Evolutionary conservation across 805 yeast genomes (phyloP).

Genomic region (Ogataea naganishii): DNA sequence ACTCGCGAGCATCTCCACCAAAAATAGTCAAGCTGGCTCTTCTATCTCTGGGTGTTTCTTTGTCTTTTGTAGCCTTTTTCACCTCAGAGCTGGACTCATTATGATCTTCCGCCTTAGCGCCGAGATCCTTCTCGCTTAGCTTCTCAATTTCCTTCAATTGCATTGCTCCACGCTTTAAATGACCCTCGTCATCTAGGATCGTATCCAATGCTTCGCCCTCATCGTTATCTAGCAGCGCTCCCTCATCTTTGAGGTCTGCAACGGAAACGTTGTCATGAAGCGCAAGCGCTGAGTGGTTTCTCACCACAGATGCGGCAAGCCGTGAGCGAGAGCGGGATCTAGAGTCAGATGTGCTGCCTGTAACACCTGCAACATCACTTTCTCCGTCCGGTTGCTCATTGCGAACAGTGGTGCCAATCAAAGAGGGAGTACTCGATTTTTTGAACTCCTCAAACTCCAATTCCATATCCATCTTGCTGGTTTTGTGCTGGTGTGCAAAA

Average conservation of each 20-base stretch:
- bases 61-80: slow-evolving; percentile 3
- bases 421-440: slow-evolving; percentile 36
- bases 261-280: slow-evolving; percentile 17
- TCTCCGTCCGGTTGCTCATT: slow-evolving; percentile 11
- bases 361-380: slow-evolving; percentile 5
- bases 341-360: slow-evolving; percentile 2
- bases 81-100: slow-evolving; percentile 1
- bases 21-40: slow-evolving; percentile 9
- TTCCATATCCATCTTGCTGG: slow-evolving; percentile 43
- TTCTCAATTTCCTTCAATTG: slow-evolving; percentile 15
- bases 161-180: slow-evolving; percentile 38
- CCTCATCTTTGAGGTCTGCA: slow-evolving; percentile 30
- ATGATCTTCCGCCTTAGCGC: neutral
- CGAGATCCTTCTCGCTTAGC: neutral
- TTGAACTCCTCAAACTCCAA: slow-evolving; percentile 46
- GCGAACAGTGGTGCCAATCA: slow-evolving; percentile 41
- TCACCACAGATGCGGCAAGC: slow-evolving; percentile 36
- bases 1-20: slow-evolving; percentile 24
- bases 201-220: slow-evolving; percentile 46
- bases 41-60: slow-evolving; percentile 3
- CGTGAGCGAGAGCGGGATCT: slow-evolving; percentile 23
- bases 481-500: too few species aligned
- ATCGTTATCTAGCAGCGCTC: slow-evolving; percentile 51
- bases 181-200: slow-evolving; percentile 45
- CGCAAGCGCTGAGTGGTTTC: slow-evolving; percentile 25